Evolutionary conservation across 768 basidiomycete species (phyloP).

Genomic region (Lyophyllum shimeji): DNA sequence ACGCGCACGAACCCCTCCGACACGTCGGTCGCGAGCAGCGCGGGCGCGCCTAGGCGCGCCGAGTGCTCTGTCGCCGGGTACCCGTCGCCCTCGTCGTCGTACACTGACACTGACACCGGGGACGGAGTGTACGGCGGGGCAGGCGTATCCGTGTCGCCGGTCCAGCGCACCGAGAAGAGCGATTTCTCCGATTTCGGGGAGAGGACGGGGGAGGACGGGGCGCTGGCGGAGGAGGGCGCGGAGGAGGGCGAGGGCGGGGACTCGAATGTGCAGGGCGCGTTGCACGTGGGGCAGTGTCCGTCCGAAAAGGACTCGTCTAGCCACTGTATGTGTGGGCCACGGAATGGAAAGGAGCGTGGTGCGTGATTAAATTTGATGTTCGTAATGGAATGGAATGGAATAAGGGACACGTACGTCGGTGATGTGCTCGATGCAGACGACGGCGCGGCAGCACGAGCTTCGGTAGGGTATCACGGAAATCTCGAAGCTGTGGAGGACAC

Average conservation of each 20-base stretch:
- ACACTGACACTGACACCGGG: too few species aligned
- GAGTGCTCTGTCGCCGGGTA: constrained; percentile 14
- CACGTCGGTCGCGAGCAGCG: constrained; percentile 5
- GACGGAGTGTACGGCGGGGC: not conserved
- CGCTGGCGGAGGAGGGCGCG: too few species aligned
- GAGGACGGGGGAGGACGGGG: not conserved
- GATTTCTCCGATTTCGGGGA: too few species aligned
- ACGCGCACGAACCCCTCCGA: constrained; percentile 11
- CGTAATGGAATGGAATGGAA: not conserved
- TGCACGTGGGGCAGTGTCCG: constrained; percentile 17
- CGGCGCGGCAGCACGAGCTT: constrained; percentile 11
- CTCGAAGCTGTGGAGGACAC: constrained; percentile 7
- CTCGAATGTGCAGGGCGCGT: constrained; percentile 8
- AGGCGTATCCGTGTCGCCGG: too few species aligned
- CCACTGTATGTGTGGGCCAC: constrained; percentile 6
- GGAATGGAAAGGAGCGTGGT: not conserved
- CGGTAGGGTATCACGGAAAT: constrained; percentile 16
- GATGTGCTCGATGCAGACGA: constrained; percentile 16
- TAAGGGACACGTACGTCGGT: constrained; percentile 11
- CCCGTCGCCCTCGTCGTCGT: constrained; percentile 10
- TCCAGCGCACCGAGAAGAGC: too few species aligned
- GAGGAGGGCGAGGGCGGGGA: not conserved
- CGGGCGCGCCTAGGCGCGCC: constrained; percentile 4
- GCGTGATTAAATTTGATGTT: not conserved
- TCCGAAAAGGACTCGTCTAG: constrained; percentile 11